phyloP scores from a whole-genome alignment of 2,329 filamentous ascomycete species.

The Aspergillus vadensis region DNA sequence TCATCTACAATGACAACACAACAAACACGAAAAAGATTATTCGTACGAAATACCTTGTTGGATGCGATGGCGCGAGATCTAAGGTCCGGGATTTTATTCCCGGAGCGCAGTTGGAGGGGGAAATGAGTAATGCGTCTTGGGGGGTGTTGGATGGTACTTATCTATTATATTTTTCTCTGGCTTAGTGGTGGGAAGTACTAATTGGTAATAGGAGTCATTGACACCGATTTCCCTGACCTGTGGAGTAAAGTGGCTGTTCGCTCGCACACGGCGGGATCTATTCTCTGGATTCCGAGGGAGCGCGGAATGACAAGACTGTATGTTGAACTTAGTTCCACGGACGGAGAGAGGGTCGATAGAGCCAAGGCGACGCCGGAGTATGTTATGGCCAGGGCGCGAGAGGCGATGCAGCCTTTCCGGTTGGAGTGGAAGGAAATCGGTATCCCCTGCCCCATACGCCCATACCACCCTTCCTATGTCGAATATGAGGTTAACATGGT shows the following conservation, averaged over 20 bases:
- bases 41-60: slow-evolving; percentile 65
- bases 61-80: slow-evolving; percentile 73
- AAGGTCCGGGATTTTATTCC: slow-evolving; percentile 67
- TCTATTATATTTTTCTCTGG: background rate
- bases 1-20: slow-evolving; percentile 43
- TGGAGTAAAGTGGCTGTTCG: slow-evolving; percentile 74
- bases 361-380: slow-evolving; percentile 60
- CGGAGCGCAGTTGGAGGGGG: slow-evolving; percentile 51
- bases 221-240: slow-evolving; percentile 73
- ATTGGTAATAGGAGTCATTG: slow-evolving; percentile 45
- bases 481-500: too few species aligned
- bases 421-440: slow-evolving; percentile 45
- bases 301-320: slow-evolving; percentile 69
- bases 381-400: slow-evolving; percentile 60
- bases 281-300: slow-evolving; percentile 74
- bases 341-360: slow-evolving; percentile 32
- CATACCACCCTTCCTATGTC: too few species aligned
- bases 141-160: slow-evolving; percentile 68
- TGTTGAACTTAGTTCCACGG: slow-evolving; percentile 42
- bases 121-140: slow-evolving; percentile 63
- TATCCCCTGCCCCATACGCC: background rate
- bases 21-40: slow-evolving; percentile 46
- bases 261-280: slow-evolving; percentile 66
- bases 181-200: too few species aligned
- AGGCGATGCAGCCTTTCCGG: slow-evolving; percentile 49